phyloP scores from a whole-genome alignment of 257 asterid genomes.

The Solanum ahanhuiri region DNA sequence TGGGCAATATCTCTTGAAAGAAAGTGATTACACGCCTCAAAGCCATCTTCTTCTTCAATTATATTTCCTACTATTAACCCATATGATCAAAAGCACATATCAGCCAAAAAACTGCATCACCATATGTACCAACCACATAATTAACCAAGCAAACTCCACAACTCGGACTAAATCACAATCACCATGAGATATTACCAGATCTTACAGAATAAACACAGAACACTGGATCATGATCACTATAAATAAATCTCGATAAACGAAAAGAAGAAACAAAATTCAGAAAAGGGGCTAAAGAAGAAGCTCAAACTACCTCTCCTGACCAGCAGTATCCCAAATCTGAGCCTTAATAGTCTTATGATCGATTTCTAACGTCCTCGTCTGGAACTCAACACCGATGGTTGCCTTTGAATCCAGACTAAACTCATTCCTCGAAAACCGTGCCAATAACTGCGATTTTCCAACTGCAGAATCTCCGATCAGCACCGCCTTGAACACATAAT shows the following conservation, averaged over 20 bases:
- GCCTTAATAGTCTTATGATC: constrained; percentile 67
- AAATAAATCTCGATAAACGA: not conserved
- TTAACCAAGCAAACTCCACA: not conserved
- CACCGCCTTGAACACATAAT: constrained; percentile 68
- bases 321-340: constrained; percentile 96
- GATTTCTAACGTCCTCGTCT: constrained; percentile 52
- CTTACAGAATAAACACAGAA: not conserved
- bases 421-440: constrained; percentile 65
- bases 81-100: not conserved
- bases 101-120: not conserved
- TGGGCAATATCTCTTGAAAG: too few species aligned
- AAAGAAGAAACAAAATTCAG: not conserved
- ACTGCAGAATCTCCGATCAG: constrained; percentile 79
- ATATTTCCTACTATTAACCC: not conserved
- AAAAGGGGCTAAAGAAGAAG: not conserved
- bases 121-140: not conserved
- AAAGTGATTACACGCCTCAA: too few species aligned
- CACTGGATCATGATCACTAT: not conserved
- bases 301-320: constrained; percentile 56
- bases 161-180: not conserved
- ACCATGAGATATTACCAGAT: not conserved
- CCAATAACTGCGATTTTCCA: constrained; percentile 74
- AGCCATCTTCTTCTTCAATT: too few species aligned
- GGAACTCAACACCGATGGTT: constrained; percentile 77
- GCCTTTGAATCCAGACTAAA: constrained; percentile 70